Evolutionary conservation across 106 monocot species (phyloP), one percentile per base, ranked within the genome.

Genomic region (Narthecium ossifragum): DNA sequence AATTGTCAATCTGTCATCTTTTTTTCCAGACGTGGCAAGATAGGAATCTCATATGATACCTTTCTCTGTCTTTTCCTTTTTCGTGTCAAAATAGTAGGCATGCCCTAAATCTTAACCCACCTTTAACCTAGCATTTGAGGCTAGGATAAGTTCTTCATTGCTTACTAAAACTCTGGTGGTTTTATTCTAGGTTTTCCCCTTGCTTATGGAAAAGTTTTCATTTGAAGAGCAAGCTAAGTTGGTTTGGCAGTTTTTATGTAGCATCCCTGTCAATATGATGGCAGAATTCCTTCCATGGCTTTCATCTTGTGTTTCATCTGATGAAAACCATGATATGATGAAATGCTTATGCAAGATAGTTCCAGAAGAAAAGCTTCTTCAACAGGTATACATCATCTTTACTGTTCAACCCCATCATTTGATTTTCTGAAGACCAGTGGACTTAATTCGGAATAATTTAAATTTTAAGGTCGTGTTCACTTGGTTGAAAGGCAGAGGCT

Each of bases 181-280:
- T 63, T 12, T 53, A 33, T 27, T 23, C 29, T 78, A 99, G 98
- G 91, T 99, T 37, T 88, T 91, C 53, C 98, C 98, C 4, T 70
- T 99, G 73, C 91, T 99, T 65, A 59, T 91, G 37, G 87, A 85
- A 55, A 91, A 91, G 63, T 99, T 91, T 70, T 91, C 91, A 26
- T 85, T 82, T 65, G 74, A 88, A 60, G 98, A 92, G 65, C 91
- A 99, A 59, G 91, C 98, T 69, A 74, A 79, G 68, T 66, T 99
- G 60, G 91, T 88, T 12, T 99, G 98, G 91, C 91, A 91, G 60
- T 99, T 99, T 57, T 38, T 99, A 3, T 99, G 91, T 65, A 99
- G 87, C 73, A 99, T 99, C 56, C 98, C 98, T 58, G 98, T 99
- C 26, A 91, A 80, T 57, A 99, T 88, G 88, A 72, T 99, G 79